Percentiles rank a stretch among this genome's conserved stretches.
Conservation (phyloP, 352 stramenopile species). For the Pythium vanterpoolii region DNA sequence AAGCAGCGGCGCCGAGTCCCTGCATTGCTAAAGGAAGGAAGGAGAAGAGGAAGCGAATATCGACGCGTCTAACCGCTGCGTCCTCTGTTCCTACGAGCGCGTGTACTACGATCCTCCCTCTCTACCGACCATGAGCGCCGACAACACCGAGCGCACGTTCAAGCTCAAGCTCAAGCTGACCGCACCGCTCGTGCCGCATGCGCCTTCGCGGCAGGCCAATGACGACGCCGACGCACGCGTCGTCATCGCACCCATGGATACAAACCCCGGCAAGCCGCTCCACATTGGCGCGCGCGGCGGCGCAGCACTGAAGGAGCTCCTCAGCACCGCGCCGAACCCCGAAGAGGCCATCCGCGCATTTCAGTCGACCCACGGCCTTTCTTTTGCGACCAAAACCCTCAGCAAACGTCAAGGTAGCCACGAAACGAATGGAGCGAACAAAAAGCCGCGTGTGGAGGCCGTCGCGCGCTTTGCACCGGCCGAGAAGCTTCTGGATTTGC, state of each 20-base stretch:
- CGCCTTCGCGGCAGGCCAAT: constrained; percentile 14
- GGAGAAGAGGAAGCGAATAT: not conserved
- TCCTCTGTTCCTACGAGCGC: not conserved
- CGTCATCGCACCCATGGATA: constrained; percentile 21
- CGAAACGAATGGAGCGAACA: constrained; percentile 10
- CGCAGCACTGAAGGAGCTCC: constrained; percentile 73
- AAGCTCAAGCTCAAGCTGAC: constrained; percentile 68
- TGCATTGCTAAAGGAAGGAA: not conserved
- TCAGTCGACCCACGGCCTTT: constrained; percentile 60
- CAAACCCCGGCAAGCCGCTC: constrained; percentile 33
- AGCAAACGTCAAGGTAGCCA: not conserved
- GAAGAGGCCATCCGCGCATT: constrained; percentile 82
- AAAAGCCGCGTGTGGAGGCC: constrained; percentile 16
- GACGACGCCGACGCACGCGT: constrained; percentile 14
- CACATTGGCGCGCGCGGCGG: constrained; percentile 71
- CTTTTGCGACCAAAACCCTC: constrained; percentile 28
- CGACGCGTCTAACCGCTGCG: not conserved
- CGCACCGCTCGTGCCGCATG: constrained; percentile 18
- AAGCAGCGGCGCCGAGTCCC: not conserved
- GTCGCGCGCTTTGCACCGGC: constrained; percentile 37
- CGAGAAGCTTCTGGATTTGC: constrained; percentile 74
- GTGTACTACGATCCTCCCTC: not conserved
- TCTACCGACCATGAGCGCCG: constrained; percentile 30
- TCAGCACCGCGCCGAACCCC: constrained; percentile 81
- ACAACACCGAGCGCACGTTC: constrained; percentile 20